Conservation (phyloP, 805 yeast species). For the Ogataea parapolymorpha region DNA sequence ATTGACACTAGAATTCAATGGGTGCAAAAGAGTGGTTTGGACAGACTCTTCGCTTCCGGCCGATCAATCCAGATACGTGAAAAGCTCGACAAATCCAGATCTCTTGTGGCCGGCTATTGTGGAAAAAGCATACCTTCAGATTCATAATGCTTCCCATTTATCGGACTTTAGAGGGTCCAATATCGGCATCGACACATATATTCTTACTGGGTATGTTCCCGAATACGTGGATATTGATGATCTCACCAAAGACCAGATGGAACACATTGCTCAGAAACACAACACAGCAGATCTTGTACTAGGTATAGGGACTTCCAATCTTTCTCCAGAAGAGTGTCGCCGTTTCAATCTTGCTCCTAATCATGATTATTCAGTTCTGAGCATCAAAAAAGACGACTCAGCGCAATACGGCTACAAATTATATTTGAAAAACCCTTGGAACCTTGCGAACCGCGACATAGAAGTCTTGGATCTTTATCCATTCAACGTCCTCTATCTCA, state of each 20-base stretch:
- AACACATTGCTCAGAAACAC: conserved; percentile 31
- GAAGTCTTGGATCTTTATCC: conserved; percentile 32
- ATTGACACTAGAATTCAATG: conserved; percentile 50
- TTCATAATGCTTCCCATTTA: conserved; percentile 42
- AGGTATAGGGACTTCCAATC: conserved; percentile 66
- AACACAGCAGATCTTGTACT: conserved; percentile 39
- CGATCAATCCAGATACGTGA: conserved; percentile 28
- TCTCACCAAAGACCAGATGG: conserved; percentile 32
- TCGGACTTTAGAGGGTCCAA: conserved; percentile 73
- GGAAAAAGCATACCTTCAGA: conserved; percentile 71
- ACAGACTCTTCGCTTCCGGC: conserved; percentile 44
- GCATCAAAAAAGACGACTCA: conserved; percentile 26
- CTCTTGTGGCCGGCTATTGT: conserved; percentile 67
- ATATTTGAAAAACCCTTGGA: conserved; percentile 48
- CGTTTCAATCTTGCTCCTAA: conserved; percentile 43
- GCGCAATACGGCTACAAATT: conserved; percentile 21
- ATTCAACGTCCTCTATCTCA: conserved; percentile 57
- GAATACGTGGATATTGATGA: conserved; percentile 43
- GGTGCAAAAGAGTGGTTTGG: conserved; percentile 43
- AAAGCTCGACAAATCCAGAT: conserved; percentile 33
- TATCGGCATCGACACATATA: conserved; percentile 63
- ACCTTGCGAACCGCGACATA: conserved; percentile 19
- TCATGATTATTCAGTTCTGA: conserved; percentile 70
- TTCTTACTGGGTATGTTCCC: conserved; percentile 72
- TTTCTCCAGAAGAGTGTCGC: conserved; percentile 34